These are phyloP conservation scores for Backusella morwellensis DNA, from an alignment of 192 early-diverging fungal species.

Conservation along the genomic window DNA sequence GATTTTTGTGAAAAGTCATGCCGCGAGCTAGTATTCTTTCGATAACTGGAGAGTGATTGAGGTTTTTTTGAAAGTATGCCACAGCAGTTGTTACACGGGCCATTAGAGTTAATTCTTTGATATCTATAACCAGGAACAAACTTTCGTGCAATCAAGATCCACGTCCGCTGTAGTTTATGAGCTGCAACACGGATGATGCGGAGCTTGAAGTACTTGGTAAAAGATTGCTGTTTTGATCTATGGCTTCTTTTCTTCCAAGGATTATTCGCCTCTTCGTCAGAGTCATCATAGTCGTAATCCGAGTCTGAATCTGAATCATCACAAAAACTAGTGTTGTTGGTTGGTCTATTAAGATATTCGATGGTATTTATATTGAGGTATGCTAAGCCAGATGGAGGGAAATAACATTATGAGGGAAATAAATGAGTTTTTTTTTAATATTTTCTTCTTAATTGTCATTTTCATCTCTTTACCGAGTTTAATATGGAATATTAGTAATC, in stretches of 20 bases:
- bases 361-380: constrained; percentile 30
- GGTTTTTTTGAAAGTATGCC: background rate
- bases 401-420: background rate
- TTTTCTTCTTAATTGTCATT: background rate
- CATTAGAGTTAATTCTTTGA: background rate
- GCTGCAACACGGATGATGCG: background rate
- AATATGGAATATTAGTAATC: constrained; percentile 26
- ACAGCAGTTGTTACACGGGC: background rate
- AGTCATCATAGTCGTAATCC: constrained; percentile 2
- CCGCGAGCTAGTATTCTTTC: background rate
- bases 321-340: background rate
- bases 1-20: background rate
- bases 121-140: constrained; percentile 2
- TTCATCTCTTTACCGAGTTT: constrained; percentile 9
- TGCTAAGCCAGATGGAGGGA: background rate
- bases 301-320: constrained; percentile 15
- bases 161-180: background rate
- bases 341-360: constrained; percentile 26
- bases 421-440: background rate
- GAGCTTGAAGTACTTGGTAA: background rate
- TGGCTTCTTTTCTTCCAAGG: constrained; percentile 2
- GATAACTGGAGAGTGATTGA: background rate
- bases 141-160: background rate
- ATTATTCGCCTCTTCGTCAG: constrained; percentile 4
- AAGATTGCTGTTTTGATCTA: background rate